These are phyloP conservation scores for Papilionanthe hybrid DNA, from an alignment of 116 monocot genomes.

Conservation along the genomic window DNA sequence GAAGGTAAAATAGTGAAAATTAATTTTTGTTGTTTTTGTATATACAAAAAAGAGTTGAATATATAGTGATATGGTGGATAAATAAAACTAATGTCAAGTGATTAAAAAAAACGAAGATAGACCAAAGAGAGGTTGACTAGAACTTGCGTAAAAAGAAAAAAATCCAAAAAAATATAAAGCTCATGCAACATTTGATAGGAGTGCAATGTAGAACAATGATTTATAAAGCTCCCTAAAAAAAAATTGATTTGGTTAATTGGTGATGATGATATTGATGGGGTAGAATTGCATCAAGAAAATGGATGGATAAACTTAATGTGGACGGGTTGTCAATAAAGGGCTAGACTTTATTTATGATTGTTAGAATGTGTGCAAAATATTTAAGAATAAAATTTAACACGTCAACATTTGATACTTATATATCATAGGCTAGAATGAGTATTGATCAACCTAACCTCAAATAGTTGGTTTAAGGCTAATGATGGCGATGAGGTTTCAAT, in stretches of 20 bases:
- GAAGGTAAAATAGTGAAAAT: neutral
- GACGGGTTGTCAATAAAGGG: neutral
- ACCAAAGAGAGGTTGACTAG: neutral
- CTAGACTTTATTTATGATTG: neutral
- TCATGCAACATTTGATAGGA: neutral
- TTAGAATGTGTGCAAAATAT: neutral
- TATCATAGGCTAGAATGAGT: neutral
- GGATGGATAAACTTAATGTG: neutral
- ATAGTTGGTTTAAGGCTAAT: conserved; percentile 2
- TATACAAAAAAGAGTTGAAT: neutral
- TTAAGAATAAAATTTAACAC: neutral
- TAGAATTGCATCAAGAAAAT: neutral
- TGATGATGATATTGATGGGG: neutral
- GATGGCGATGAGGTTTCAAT: neutral
- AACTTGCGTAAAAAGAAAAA: neutral
- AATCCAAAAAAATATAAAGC: neutral
- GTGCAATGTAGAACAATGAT: neutral
- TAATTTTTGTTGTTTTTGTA: neutral
- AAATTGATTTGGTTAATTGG: neutral
- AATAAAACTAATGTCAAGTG: neutral
- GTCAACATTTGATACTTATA: neutral
- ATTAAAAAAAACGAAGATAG: neutral
- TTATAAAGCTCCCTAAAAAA: neutral
- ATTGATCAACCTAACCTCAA: neutral
- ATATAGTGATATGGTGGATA: neutral